These are phyloP conservation scores for Cyathus striatus DNA, from an alignment of 768 basidiomycete species.

Conservation along the genomic window DNA sequence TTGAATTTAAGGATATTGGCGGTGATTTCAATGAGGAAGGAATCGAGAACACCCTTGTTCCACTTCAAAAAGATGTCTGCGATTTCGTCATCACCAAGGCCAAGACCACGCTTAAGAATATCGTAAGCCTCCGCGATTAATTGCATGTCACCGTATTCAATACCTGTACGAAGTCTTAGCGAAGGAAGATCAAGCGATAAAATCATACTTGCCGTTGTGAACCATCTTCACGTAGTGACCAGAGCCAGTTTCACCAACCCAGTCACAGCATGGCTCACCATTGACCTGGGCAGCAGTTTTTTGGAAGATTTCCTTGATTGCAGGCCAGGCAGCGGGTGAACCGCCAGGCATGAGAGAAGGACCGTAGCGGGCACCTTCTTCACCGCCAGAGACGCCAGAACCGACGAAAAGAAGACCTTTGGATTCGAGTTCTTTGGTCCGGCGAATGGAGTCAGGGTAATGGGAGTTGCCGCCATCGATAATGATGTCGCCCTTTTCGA, in stretches of 20 bases:
- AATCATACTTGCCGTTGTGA: slow-evolving; percentile 76
- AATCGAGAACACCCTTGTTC: slow-evolving; percentile 99
- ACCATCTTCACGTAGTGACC: slow-evolving; percentile 99
- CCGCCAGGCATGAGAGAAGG: slow-evolving; percentile 99
- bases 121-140: slow-evolving; percentile 98
- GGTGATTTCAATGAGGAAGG: slow-evolving; percentile 98
- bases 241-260: slow-evolving; percentile 94
- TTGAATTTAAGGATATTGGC: slow-evolving; percentile 96
- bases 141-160: slow-evolving; percentile 99
- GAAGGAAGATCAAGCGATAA: slow-evolving; percentile 3
- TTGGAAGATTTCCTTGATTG: slow-evolving; percentile 98
- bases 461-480: slow-evolving; percentile 99
- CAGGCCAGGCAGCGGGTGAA: slow-evolving; percentile 88
- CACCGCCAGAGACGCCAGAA: slow-evolving; percentile 98
- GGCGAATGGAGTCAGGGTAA: slow-evolving; percentile 97
- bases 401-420: slow-evolving; percentile 98
- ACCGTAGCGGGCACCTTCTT: slow-evolving; percentile 96
- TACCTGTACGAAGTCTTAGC: slow-evolving; percentile 52
- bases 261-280: slow-evolving; percentile 98
- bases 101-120: slow-evolving; percentile 95
- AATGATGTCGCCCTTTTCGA: slow-evolving; percentile 96
- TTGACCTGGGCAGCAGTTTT: slow-evolving; percentile 92
- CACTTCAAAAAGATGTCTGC: slow-evolving; percentile 89
- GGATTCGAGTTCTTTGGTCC: slow-evolving; percentile 84
- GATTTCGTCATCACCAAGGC: slow-evolving; percentile 82